Conservation (phyloP, 73 alveolate genomes). For the Breviolum minutum region DNA sequence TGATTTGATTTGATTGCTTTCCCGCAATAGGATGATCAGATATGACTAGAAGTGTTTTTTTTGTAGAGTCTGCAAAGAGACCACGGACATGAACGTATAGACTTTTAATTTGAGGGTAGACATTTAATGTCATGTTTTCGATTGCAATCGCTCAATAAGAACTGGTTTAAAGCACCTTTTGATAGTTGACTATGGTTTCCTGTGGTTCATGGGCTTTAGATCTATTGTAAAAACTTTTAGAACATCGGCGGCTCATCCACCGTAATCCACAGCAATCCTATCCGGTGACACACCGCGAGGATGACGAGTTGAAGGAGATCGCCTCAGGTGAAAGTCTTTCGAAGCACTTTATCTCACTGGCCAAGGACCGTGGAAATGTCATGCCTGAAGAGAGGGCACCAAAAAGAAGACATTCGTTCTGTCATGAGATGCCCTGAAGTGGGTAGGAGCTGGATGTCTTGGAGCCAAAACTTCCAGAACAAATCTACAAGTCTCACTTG, state of each 20-base stretch:
- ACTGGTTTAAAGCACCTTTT: not conserved
- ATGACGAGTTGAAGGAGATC: constrained; percentile 84
- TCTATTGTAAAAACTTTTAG: not conserved
- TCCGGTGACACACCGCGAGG: constrained; percentile 8
- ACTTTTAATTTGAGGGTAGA: not conserved
- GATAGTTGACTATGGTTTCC: not conserved
- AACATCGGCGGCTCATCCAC: not conserved
- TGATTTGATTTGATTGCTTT: not conserved
- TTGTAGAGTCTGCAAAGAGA: not conserved
- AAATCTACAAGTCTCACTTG: constrained; percentile 99
- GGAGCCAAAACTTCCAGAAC: constrained; percentile 99
- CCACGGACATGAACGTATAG: not conserved
- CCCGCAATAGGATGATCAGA: not conserved
- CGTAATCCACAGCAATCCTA: not conserved
- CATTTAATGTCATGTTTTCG: not conserved
- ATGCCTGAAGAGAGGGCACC: not conserved
- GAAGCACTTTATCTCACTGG: constrained; percentile 86
- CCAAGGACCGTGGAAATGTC: constrained; percentile 40
- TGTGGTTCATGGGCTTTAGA: not conserved
- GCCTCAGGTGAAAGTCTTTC: constrained; percentile 95
- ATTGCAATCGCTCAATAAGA: not conserved
- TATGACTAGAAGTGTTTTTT: too few relatives aligned
- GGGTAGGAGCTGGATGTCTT: constrained; percentile 98
- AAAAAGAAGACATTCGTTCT: not conserved
- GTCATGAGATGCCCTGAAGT: not conserved